Base-by-base conservation (phyloP, 1,139 yeast species). In the Saccharomyces hybrid region DNA sequence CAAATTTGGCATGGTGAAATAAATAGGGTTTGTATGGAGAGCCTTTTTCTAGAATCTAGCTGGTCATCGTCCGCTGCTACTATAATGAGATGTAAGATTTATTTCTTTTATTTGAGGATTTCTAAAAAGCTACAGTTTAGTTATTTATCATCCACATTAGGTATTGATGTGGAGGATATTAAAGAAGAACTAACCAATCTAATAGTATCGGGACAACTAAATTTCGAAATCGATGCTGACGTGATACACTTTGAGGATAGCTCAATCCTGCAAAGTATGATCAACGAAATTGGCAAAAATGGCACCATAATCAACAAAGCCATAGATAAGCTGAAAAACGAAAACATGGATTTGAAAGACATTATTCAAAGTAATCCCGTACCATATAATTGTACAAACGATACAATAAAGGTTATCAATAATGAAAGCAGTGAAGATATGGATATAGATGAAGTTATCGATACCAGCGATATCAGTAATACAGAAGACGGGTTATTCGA, bases 101-200 rank as follows among this genome's bases (percentile, higher is more conserved):
- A 64, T 49, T 61, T 62, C 24, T 65, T 68, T 48, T 67, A 68
- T 55, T 49, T 68, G 50, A 56, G 64, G 44, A 56, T 67, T 2
- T 62, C 70, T 2, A 58, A 57, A 24, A 56, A 50, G 44, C 50
- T 68, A 14, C 56, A 56, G 26, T 55, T 67, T 8, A 54, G 62
- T 32, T 67, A 68, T 51, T 53, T 68, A 14, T 61, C 71, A 3
- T 56, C 59, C 9, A 61, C 59, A 2, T 51, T 67, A 16, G 61
- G 61, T 7, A 60, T 67, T 21, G 58, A 59, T 6, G 55, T 56
- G 27, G 49, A 49, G 1, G 51, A 55, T 6, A 62, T 67, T 0
- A 52, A 47, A 27, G 49, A 58, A 26, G 68, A 67, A 48, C 26
- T 66, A 4, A 38, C 50, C 2, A 44, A 46, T 14, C 51, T 68